Percentiles rank a stretch among this genome's conserved stretches.
Conservation (phyloP, 805 yeast species). For the Ogataea zsoltii region DNA sequence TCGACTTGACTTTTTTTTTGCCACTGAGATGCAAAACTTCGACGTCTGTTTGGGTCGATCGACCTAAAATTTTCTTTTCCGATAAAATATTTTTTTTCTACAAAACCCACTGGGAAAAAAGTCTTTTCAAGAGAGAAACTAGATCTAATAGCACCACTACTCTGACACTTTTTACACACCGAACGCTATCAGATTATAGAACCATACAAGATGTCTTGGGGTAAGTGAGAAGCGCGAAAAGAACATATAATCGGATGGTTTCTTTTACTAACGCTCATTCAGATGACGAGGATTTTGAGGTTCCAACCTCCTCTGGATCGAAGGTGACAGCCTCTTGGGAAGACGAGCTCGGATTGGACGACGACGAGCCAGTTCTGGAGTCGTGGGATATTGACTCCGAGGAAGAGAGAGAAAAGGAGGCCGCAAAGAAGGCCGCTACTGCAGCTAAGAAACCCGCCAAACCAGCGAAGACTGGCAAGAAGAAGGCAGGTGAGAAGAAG, state of each 20-base stretch:
- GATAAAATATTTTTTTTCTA: constrained; percentile 6
- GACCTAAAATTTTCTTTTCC: constrained; percentile 9
- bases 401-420: constrained; percentile 48
- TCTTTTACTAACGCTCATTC: constrained; percentile 5
- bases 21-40: constrained; percentile 7
- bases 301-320: constrained; percentile 46
- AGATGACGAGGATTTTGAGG: constrained; percentile 91
- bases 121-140: not conserved
- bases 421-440: constrained; percentile 31
- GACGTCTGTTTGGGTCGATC: constrained; percentile 9
- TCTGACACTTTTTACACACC: not conserved
- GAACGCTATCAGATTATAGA: not conserved
- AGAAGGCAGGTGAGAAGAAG: constrained; percentile 39
- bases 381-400: constrained; percentile 89
- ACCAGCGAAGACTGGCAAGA: constrained; percentile 48
- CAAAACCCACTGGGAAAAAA: not conserved
- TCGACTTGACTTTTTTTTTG: constrained; percentile 8
- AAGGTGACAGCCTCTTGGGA: constrained; percentile 74
- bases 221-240: constrained; percentile 17
- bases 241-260: not conserved
- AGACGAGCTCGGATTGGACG: constrained; percentile 57
- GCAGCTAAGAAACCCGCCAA: constrained; percentile 33
- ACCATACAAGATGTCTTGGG: constrained; percentile 26
- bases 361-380: constrained; percentile 76
- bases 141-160: too few relatives aligned